Base-by-base conservation (phyloP, 768 basidiomycete genomes). In the Panellus pusillus region DNA sequence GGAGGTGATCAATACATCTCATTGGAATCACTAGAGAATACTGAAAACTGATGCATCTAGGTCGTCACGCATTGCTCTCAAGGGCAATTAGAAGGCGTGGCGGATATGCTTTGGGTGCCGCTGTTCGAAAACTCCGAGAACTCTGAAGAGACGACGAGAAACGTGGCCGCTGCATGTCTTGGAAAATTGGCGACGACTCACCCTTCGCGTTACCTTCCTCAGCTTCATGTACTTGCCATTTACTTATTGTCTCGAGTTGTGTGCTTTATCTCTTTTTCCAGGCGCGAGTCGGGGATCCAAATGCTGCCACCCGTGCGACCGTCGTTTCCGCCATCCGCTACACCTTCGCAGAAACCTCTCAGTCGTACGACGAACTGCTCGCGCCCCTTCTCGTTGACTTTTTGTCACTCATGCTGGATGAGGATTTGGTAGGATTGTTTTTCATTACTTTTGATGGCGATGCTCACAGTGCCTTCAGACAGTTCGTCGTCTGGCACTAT, bases 121-220 rank as follows among this genome's bases (percentile, higher is more conserved):
- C 79, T 99, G 13, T 96, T 98, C 67, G 84, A 91, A 63, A 89
- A 93, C 67, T 93, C 93, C 11, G 88, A 91, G 55, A 87, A 84
- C 57, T 81, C 89, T 14, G 96, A 96, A 57, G 96, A 98, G 70
- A 89, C 89, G 8, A 89, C 92, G 1, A 78, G 95, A 45, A 98
- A 97, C 65, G 92, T 98, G 35, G 93, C 95, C 20, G 94, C 97
- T 42, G 95, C 96, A 3, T 98, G 95, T 66, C 80, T 99, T 15
- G 97, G 97, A 31, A 97, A 98, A 70, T 77, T 99, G 28, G 95
- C 94, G 0, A 91, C 91, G 0, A 90, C 92, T 0, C 89, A 94
- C 52, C 94, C 97, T 4, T 84, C 87, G 0, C 86, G 85, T 61
- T 99, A 96, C 68, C 77, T 98, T 15, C 92, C 93, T 2, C 92